phyloP scores from a whole-genome alignment of 2,329 filamentous ascomycete genomes.

The Periconia digitata region DNA sequence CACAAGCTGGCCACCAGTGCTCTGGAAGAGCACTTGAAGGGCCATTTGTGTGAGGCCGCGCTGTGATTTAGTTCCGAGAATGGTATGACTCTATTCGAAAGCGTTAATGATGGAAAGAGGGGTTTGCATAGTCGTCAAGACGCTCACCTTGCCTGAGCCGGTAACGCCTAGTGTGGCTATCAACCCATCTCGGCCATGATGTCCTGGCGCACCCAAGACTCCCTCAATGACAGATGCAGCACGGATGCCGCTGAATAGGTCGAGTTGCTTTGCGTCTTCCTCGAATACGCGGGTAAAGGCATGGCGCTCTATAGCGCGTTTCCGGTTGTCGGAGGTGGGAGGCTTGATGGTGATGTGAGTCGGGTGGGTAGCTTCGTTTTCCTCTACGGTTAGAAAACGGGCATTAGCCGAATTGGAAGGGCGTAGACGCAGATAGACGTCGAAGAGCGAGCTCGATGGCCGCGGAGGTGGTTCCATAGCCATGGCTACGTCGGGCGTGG shows the following conservation, averaged over 20 bases:
- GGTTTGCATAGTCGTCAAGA: neutral
- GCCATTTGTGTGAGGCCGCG: constrained; percentile 89
- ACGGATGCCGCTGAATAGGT: constrained; percentile 80
- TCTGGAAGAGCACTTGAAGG: constrained; percentile 86
- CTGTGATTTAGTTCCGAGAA: constrained; percentile 83
- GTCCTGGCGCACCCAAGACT: constrained; percentile 71
- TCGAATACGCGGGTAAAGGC: constrained; percentile 93
- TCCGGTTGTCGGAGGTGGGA: constrained; percentile 78
- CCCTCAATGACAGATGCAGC: constrained; percentile 77
- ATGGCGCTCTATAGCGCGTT: constrained; percentile 89
- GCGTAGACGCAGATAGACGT: constrained; percentile 83
- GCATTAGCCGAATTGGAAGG: constrained; percentile 42
- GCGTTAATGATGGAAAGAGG: constrained; percentile 9
- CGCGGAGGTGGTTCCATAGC: constrained; percentile 41
- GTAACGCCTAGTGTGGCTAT: constrained; percentile 92
- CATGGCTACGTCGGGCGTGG: constrained; percentile 15
- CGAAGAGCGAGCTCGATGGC: constrained; percentile 66
- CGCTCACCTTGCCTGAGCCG: constrained; percentile 87
- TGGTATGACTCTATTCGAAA: constrained; percentile 78
- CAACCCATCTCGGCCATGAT: constrained; percentile 83
- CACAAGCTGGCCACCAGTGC: constrained; percentile 71
- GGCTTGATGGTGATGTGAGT: constrained; percentile 57
- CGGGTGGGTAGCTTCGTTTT: constrained; percentile 39
- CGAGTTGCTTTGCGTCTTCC: constrained; percentile 79
- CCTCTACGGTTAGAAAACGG: constrained; percentile 79